Base-by-base conservation (phyloP, 1,284 basidiomycete species). In the Ceratobasidium sp. region DNA sequence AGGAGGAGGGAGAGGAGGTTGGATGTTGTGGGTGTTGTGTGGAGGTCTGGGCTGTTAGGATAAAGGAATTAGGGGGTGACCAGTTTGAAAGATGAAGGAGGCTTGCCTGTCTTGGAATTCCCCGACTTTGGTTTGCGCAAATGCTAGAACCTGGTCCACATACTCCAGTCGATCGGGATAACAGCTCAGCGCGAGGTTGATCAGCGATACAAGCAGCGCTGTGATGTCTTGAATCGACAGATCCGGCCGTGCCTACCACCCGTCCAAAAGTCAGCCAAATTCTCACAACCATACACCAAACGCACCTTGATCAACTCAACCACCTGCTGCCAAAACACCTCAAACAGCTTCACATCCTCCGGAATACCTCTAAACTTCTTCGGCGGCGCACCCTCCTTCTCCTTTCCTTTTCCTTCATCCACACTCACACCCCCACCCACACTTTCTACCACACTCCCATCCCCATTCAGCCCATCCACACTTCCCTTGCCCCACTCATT, bases 251-350 rank as follows among this genome's bases (percentile, higher is more conserved):
- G 95, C 95, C 95, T 96, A 77, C 30, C 32, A 47, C 55, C 30
- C 55, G 43, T 9, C 13, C 57, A 58, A 26, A 16, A 28, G 63
- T 35, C 38, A 14, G n/a, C 9, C 14, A 58, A 21, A 58, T 38
- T 38, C 7, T 72, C 52, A 74, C 58, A 21, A 18, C 16, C 7
- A 23, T 7, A 18, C 11, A 28, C 23, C 18, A 14, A 78, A 75
- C 80, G 59, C 67, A 93, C 95, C 87, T 96, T 96, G 84, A 98
- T 96, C 43, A 98, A 87, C 79, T 96, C 92, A 8, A 98, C 95
- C n/a, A 98, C 93, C 81, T 98, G 96, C 76, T 94, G 91, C 96
- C 96, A 98, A 82, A 98, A 98, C 13, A 98, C 94, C 80, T 98
- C 96, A 76, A 98, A 98, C 67, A 98, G 82, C 78, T 91, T 92